A percentile compares a stretch with the other conserved stretches of the same genome.
Conservation (phyloP, 805 yeast genomes). For the Hanseniaspora vineae region DNA sequence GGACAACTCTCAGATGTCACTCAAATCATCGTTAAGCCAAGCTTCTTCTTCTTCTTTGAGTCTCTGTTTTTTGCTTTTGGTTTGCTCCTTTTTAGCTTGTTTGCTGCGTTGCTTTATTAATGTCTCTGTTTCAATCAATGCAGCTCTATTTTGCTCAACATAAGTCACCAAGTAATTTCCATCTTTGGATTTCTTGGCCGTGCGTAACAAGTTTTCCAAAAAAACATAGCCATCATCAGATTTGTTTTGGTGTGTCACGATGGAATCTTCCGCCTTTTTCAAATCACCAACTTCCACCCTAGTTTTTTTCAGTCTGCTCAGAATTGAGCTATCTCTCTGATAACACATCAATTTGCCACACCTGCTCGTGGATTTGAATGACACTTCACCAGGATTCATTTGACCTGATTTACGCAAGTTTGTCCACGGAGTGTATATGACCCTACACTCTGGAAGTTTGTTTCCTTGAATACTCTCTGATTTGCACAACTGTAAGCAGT, state of each 20-base stretch:
- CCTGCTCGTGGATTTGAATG: conserved; percentile 46
- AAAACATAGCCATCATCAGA: too few relatives aligned
- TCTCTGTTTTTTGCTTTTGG: conserved; percentile 1
- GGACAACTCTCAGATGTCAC: background rate
- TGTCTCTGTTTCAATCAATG: conserved; percentile 14
- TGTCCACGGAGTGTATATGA: conserved; percentile 63
- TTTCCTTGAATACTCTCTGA: conserved; percentile 68
- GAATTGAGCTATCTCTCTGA: conserved; percentile 41
- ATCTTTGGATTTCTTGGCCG: conserved; percentile 21
- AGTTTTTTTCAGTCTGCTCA: conserved; percentile 55
- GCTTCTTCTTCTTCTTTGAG: conserved; percentile 3
- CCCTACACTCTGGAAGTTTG: conserved; percentile 50
- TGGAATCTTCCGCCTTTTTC: too few relatives aligned
- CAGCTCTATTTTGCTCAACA: conserved; percentile 10
- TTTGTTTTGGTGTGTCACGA: too few relatives aligned
- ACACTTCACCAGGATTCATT: conserved; percentile 72
- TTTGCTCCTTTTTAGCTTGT: conserved; percentile 6
- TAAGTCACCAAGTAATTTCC: conserved; percentile 13
- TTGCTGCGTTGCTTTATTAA: conserved; percentile 12
- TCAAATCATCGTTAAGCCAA: background rate
- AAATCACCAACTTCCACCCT: conserved; percentile 34
- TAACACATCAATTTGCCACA: conserved; percentile 42
- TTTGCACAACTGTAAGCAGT: conserved; percentile 60
- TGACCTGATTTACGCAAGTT: conserved; percentile 53
- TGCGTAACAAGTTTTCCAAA: conserved; percentile 16